Evolutionary conservation across 2,329 filamentous ascomycete species (phyloP).

Genomic region (Neonectria coccinea): DNA sequence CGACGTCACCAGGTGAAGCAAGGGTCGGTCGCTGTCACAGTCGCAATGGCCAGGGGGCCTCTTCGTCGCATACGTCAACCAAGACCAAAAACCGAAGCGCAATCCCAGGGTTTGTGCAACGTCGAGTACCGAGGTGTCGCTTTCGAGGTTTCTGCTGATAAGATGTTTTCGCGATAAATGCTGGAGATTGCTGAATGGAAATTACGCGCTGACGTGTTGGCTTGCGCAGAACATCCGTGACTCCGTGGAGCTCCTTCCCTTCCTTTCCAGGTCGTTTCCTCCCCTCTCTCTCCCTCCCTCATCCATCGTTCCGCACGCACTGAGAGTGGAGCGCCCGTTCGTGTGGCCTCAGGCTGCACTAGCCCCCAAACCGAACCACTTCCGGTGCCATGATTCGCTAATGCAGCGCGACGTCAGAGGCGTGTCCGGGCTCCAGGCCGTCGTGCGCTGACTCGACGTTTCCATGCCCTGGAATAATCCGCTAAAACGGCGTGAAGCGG

Average conservation of each 20-base stretch:
- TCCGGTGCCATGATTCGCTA: not conserved
- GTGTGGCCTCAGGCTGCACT: constrained; percentile 1
- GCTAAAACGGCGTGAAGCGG: not conserved
- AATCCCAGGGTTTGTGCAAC: not conserved
- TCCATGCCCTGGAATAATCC: too few relatives aligned
- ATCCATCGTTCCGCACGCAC: not conserved
- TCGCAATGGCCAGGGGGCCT: not conserved
- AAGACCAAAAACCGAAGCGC: not conserved
- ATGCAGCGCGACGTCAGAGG: not conserved
- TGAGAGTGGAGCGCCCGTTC: not conserved
- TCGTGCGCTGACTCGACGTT: not conserved
- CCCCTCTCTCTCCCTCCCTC: not conserved
- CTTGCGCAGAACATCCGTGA: not conserved
- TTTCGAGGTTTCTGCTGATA: not conserved
- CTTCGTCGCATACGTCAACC: not conserved
- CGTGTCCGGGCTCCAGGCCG: not conserved
- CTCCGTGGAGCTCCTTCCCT: not conserved
- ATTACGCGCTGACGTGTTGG: constrained; percentile 6
- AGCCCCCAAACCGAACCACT: not conserved
- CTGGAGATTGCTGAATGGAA: not conserved
- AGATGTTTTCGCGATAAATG: not conserved
- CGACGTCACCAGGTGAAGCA: constrained; percentile 15
- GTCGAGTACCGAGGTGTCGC: not conserved
- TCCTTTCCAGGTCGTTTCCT: not conserved
- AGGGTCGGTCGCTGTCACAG: constrained; percentile 7